Percentiles rank a stretch among this genome's conserved stretches.
Evolutionary conservation across 805 yeast genomes (phyloP).

Genomic region (Starmerella tilneyi): DNA sequence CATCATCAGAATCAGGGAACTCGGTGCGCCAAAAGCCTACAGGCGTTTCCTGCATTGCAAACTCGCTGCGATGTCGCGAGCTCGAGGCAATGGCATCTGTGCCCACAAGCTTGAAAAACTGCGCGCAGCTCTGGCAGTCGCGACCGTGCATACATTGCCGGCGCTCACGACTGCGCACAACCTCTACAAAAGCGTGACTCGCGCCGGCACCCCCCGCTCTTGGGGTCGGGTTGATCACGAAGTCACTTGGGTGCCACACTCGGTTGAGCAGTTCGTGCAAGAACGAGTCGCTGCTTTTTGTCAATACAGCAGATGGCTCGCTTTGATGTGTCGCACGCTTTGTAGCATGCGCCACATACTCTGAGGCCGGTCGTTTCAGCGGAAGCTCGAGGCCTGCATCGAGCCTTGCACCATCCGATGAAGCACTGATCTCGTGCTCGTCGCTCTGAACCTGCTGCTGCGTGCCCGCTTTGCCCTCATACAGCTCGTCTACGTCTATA

Average conservation of each 20-base stretch:
- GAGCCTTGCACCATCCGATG: no score
- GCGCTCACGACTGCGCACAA: background rate
- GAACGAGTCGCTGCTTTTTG: background rate
- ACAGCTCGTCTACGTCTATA: slow-evolving; percentile 10
- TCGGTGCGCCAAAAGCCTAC: slow-evolving; percentile 20
- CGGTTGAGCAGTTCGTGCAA: background rate
- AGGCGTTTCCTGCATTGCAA: slow-evolving; percentile 17
- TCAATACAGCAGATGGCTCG: background rate
- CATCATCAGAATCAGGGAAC: slow-evolving; percentile 14
- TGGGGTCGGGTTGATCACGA: slow-evolving; percentile 9
- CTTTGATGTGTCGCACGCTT: background rate
- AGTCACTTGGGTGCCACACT: slow-evolving; percentile 19
- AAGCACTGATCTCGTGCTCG: no score
- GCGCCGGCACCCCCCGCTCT: background rate
- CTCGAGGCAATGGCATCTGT: background rate
- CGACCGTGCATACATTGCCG: slow-evolving; percentile 13
- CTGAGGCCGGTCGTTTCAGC: no score
- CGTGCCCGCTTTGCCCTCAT: no score
- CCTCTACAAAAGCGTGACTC: background rate
- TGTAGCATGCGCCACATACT: no score
- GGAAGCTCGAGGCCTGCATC: no score
- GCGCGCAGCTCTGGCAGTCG: slow-evolving; percentile 8
- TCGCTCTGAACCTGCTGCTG: no score
- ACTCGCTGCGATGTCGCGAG: slow-evolving; percentile 3
- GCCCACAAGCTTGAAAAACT: slow-evolving; percentile 3